Evolutionary conservation across 495 filamentous ascomycete genomes (phyloP).

Genomic region (Tuber indicum): DNA sequence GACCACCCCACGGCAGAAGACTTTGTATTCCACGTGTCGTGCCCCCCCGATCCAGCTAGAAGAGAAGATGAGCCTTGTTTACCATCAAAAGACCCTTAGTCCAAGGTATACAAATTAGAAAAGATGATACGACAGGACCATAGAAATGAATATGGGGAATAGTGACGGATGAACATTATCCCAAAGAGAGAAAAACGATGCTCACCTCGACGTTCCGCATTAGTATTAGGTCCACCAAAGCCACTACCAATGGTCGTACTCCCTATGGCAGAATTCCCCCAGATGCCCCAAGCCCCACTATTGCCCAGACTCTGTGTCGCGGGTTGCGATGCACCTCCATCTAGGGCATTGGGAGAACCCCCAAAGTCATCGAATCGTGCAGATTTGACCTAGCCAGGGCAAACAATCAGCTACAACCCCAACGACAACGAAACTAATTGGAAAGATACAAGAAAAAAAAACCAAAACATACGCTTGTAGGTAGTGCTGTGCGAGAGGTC

Average conservation of each 20-base stretch:
- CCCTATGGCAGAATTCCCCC: conserved; percentile 29
- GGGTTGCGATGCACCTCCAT: conserved; percentile 34
- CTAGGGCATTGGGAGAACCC: conserved; percentile 32
- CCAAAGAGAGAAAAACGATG: conserved; percentile 8
- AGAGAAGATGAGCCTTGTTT: conserved; percentile 42
- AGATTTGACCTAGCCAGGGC: conserved; percentile 28
- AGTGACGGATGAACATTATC: neutral
- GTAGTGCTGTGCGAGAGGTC: conserved; percentile 33
- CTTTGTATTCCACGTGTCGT: conserved; percentile 38
- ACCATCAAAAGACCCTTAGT: conserved; percentile 31
- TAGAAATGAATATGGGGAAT: neutral
- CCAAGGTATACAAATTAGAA: neutral
- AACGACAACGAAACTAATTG: conserved; percentile 7
- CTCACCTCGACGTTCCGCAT: conserved; percentile 36
- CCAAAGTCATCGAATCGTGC: conserved; percentile 40
- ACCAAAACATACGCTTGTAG: conserved; percentile 29
- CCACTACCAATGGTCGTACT: conserved; percentile 33
- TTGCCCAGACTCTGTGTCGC: conserved; percentile 33
- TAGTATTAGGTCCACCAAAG: conserved; percentile 30
- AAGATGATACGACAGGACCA: neutral
- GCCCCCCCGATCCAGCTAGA: conserved; percentile 38
- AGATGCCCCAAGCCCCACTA: conserved; percentile 35
- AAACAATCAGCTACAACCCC: conserved; percentile 24
- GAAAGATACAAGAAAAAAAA: neutral
- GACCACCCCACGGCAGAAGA: conserved; percentile 30